phyloP scores from a whole-genome alignment of 2,329 filamentous ascomycete species.

The Colletotrichum liaoningense region DNA sequence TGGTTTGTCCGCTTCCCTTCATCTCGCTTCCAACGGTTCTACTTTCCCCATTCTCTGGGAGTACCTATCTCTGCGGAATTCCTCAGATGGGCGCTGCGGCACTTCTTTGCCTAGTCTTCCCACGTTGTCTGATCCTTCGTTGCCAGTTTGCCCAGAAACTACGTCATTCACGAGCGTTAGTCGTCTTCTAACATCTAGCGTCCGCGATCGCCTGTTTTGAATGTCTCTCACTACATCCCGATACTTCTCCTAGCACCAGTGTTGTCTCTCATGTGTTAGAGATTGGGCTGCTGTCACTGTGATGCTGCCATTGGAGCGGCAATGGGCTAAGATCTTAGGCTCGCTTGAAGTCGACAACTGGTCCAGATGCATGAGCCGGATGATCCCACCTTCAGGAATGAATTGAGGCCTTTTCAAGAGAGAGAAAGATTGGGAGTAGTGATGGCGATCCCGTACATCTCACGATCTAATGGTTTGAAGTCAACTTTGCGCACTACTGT shows the following conservation, averaged over 20 bases:
- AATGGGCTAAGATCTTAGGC: too few species aligned
- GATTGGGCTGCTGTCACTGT: background rate
- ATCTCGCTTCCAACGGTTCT: background rate
- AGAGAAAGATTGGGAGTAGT: background rate
- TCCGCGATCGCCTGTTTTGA: background rate
- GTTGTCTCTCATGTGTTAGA: background rate
- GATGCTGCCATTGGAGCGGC: background rate
- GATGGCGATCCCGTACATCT: background rate
- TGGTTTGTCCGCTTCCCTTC: background rate
- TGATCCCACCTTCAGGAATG: background rate
- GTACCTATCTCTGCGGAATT: too few species aligned
- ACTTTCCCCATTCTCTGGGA: background rate
- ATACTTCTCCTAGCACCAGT: background rate
- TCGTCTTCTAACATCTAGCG: background rate
- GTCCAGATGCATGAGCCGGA: background rate
- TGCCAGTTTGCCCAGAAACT: background rate
- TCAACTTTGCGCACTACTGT: background rate
- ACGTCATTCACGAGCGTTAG: background rate
- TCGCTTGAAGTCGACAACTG: background rate
- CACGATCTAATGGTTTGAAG: background rate
- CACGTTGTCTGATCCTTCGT: background rate
- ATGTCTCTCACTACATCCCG: background rate
- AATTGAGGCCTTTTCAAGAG: background rate
- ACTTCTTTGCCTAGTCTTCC: background rate
- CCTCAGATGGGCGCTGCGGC: background rate